phyloP scores from a whole-genome alignment of 139 green algal species.

The Coccomyxa sp. region DNA sequence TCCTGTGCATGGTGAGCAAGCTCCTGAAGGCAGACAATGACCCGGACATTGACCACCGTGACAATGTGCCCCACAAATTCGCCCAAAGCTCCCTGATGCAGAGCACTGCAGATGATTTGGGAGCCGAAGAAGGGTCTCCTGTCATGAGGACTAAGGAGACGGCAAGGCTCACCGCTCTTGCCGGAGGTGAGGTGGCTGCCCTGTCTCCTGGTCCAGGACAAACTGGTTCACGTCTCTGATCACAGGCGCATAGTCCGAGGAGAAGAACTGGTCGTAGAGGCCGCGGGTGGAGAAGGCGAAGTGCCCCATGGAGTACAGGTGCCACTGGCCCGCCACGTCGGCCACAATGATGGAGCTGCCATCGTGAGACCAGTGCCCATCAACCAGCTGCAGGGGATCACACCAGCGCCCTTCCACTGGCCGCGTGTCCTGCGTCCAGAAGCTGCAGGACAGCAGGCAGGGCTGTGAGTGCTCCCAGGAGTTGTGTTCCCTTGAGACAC shows the following conservation, averaged over 20 bases:
- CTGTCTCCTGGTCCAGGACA: conserved; percentile 38
- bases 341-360: conserved; percentile 35
- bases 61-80: neutral
- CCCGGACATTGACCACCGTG: neutral
- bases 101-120: neutral
- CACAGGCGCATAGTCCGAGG: conserved; percentile 50
- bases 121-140: neutral
- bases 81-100: neutral
- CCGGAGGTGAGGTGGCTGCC: conserved; percentile 36
- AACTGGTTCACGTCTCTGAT: conserved; percentile 33
- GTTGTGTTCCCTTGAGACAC: no score
- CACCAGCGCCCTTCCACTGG: conserved; percentile 42
- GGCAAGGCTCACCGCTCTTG: neutral
- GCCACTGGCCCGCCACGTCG: conserved; percentile 71
- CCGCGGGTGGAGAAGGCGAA: neutral
- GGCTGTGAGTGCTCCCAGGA: no score
- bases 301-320: conserved; percentile 41
- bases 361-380: conserved; percentile 61
- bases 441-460: conserved; percentile 19
- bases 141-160: no score
- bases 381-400: conserved; percentile 55
- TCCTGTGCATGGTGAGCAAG: neutral
- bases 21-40: neutral
- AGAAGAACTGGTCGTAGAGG: conserved; percentile 79
- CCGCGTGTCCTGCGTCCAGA: conserved; percentile 47